Evolutionary conservation across 805 yeast species (phyloP), one percentile per base, ranked within the genome.

Genomic region (Diddensiella transvaalensis): DNA sequence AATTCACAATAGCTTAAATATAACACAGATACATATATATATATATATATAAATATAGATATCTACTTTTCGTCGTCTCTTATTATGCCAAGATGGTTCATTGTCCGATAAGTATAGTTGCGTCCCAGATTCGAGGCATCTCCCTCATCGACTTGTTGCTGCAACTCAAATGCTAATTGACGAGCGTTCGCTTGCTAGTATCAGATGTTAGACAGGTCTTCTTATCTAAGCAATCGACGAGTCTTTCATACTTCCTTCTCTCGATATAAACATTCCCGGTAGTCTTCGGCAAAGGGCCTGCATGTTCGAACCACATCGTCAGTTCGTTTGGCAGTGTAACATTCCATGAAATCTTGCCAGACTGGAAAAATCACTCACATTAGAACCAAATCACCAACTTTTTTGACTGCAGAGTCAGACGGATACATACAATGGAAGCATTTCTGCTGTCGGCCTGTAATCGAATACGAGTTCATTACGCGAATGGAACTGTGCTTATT

Each of bases 241-340:
- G n/a, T n/a, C n/a, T 15, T 10, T 42, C 48, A 50, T 43, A 58
- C 67, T 60, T 72, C 80, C 60, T 74, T 74, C 15, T 59, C 63
- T 60, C 75, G 79, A 58, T 71, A 76, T 40, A 76, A 66, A 56
- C 80, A 76, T 62, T 76, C 80, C 42, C 64, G 60, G 64, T 75
- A 76, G 58, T 75, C 79, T 46, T 70, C 76, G 17, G 72, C 69
- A 42, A 63, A 57, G n/a, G 69, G 68, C 30, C 60, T 60, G 62
- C 80, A 75, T 49, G 69, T 63, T 15, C 54, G 48, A 8, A 26
- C 8, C 22, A 69, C 64, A 46, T 65, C 65, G 32, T 60, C 57
- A 4, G 74, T 70, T 24, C 58, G 58, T 37, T 65, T 66, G 44
- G 70, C 65, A 11, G 77, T 66, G 61, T 70, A 72, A 61, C 78